Percentiles rank a stretch among this genome's conserved stretches.
These are phyloP conservation scores for slime mould (Dictyostelium discoideum) DNA, from an alignment of 78 protist species.

Conservation along the genomic window DNA sequence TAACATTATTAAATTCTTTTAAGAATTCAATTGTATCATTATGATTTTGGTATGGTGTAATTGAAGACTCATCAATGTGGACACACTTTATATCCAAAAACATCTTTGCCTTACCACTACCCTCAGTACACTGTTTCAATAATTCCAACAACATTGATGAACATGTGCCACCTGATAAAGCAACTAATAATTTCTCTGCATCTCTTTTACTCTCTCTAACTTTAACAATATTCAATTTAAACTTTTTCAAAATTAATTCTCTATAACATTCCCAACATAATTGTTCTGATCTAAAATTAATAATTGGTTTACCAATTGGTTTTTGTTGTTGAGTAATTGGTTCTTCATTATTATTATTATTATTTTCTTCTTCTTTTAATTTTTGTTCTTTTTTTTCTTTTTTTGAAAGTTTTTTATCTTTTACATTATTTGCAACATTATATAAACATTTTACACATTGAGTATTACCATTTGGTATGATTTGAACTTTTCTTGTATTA, in stretches of 20 bases:
- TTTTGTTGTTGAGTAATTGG: too few species aligned
- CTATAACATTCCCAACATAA: conserved; percentile 49
- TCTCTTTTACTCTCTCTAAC: conserved; percentile 30
- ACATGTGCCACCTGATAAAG: conserved; percentile 67
- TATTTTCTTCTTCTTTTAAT: background rate
- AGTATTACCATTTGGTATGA: background rate
- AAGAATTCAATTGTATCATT: background rate
- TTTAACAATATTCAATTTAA: conserved; percentile 53
- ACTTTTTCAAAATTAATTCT: conserved; percentile 45
- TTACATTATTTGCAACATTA: background rate
- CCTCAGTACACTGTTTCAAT: conserved; percentile 16
- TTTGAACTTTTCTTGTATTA: background rate
- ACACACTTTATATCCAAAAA: conserved; percentile 41
- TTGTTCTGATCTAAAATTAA: conserved; percentile 11
- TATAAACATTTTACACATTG: conserved; percentile 14
- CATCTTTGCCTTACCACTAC: conserved; percentile 13
- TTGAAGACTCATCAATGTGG: conserved; percentile 18
- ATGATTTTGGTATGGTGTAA: background rate
- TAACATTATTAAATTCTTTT: background rate
- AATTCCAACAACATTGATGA: conserved; percentile 44
- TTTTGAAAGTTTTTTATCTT: background rate
- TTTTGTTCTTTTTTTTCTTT: conserved; percentile 20
- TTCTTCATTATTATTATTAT: background rate
- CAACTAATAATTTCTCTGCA: conserved; percentile 23
- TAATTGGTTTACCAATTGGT: conserved; percentile 17